These are phyloP conservation scores for Lithohypha guttulata DNA, from an alignment of 2,329 filamentous ascomycete species.

Conservation along the genomic window DNA sequence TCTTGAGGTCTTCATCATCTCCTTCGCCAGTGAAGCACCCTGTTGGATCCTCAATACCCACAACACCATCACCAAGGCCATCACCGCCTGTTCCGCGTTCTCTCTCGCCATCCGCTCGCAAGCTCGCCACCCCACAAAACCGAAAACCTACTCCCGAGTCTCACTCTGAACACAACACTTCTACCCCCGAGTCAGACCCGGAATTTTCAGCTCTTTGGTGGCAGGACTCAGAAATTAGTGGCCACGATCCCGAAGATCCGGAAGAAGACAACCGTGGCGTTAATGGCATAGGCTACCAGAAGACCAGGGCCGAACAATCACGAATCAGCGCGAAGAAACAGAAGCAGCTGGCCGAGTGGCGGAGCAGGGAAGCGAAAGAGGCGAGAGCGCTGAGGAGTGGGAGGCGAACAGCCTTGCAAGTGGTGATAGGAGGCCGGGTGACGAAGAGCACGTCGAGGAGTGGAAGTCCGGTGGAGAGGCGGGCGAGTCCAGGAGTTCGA, in stretches of 20 bases:
- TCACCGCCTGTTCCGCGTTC: neutral
- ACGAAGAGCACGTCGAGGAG: constrained; percentile 4
- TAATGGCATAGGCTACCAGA: constrained; percentile 53
- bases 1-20: no score
- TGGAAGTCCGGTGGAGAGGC: neutral
- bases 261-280: constrained; percentile 54
- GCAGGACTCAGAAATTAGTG: constrained; percentile 53
- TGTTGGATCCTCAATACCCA: no score
- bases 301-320: constrained; percentile 49
- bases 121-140: neutral
- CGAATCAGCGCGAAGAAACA: constrained; percentile 45
- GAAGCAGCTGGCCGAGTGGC: constrained; percentile 51
- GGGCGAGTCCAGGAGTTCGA: neutral
- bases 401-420: constrained; percentile 32
- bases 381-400: constrained; percentile 47
- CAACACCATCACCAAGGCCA: neutral
- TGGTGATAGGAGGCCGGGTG: neutral
- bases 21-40: no score
- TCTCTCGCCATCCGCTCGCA: constrained; percentile 1
- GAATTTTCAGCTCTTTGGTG: constrained; percentile 32
- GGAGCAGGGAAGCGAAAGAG: constrained; percentile 47
- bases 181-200: neutral
- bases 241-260: constrained; percentile 45
- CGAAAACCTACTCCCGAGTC: neutral
- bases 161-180: neutral